phyloP scores from a whole-genome alignment of 257 asterid species.

The Solanum ahanhuiri region DNA sequence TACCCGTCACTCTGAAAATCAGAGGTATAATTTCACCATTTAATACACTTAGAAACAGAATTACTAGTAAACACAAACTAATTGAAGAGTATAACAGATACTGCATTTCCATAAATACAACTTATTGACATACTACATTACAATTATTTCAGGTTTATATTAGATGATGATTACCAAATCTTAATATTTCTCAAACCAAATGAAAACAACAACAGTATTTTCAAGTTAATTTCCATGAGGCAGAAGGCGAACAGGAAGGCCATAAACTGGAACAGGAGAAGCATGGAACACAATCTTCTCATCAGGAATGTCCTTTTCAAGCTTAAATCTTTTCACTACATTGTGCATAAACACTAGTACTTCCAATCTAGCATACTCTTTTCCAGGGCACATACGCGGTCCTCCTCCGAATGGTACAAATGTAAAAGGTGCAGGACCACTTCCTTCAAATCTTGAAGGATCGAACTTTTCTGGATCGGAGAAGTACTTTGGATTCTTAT shows the following conservation, averaged over 20 bases:
- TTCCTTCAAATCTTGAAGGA: background rate
- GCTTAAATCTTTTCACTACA: constrained; percentile 7
- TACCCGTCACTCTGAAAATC: too few relatives aligned
- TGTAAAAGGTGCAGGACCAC: background rate
- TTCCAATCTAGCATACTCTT: constrained; percentile 9
- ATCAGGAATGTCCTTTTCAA: background rate
- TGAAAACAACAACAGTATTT: background rate
- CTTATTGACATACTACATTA: too few relatives aligned
- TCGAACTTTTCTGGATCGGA: background rate
- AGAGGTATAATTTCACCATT: too few relatives aligned
- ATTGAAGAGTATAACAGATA: too few relatives aligned
- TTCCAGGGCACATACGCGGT: constrained; percentile 1
- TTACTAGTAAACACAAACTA: too few relatives aligned
- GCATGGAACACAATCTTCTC: constrained; percentile 10
- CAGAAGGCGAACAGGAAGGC: constrained; percentile 8
- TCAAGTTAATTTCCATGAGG: constrained; percentile 2
- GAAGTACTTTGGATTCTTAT: background rate
- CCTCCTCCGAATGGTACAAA: background rate
- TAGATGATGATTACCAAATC: background rate
- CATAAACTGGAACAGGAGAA: constrained; percentile 1
- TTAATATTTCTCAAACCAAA: background rate
- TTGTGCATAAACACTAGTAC: constrained; percentile 5
- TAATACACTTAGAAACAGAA: too few relatives aligned
- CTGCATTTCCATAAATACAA: too few relatives aligned
- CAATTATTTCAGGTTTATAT: background rate